Evolutionary conservation across 1,284 basidiomycete species (phyloP), one percentile per base, ranked within the genome.

Genomic region (Trichosporon coremiiforme): DNA sequence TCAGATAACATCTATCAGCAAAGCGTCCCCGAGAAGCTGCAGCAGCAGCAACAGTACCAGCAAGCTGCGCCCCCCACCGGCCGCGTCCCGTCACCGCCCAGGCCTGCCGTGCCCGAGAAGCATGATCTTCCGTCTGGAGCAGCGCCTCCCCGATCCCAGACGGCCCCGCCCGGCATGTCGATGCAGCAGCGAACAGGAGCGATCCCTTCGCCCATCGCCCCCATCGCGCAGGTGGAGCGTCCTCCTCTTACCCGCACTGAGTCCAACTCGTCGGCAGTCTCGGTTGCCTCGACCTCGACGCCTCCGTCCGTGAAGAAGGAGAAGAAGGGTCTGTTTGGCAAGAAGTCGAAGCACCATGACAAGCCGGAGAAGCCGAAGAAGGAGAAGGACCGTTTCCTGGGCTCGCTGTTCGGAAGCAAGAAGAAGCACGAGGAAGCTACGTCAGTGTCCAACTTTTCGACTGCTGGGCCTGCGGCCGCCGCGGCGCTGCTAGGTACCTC

Each of bases 391-490:
- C 87, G 93, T 0, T 95, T 96, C 85, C 92, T 96, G 74, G 93
- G 93, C 2, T 92, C 91, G 17, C 85, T 97, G 5, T 96, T 96
- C 80, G 90, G 91, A 66, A 90, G 90, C 85, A 95, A 93, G 87
- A 88, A 88, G 84, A 90, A 90, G 79, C 88, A 90, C 66, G 91
- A 89, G 33, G 85, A 87, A 55, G 79, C 85, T 10, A 85, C 87
- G 78, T 85, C 68, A 76, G 87, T 73, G 22, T 76, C 80, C 33
- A 82, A 78, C 72, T 85, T 85, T 65, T 84, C 86, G n/a, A 84
- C 86, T 15, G 85, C 88, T 10, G 92, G 91, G 20, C 90, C 91
- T 12, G 92, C 94, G 71, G 87, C 91, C 0, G 93, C 93, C 1
- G 89, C 90, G 33, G 92, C 92, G 2, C 85, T 94, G 9, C 87